phyloP scores from a whole-genome alignment of 2,329 filamentous ascomycete genomes.

The Colletotrichum zoysiae region DNA sequence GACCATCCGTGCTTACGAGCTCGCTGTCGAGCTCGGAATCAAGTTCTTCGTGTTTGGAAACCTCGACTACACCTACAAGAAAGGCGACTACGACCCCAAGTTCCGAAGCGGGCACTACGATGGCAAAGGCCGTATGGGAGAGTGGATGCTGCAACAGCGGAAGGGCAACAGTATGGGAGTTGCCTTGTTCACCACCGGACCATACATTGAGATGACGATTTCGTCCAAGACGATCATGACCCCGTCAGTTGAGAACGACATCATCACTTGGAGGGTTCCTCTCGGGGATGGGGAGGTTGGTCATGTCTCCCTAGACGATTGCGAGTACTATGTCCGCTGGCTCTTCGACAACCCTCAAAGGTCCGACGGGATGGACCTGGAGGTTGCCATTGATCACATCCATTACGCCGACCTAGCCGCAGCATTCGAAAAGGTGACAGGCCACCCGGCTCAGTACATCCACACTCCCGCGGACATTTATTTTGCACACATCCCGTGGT shows the following conservation, averaged over 20 bases:
- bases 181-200: conserved; percentile 56
- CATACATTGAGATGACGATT: conserved; percentile 61
- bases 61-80: conserved; percentile 63
- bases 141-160: conserved; percentile 60
- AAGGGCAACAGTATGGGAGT: conserved; percentile 40
- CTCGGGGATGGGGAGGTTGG: conserved; percentile 56
- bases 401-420: conserved; percentile 54
- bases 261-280: conserved; percentile 58
- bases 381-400: conserved; percentile 58
- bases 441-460: conserved; percentile 55
- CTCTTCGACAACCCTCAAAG: conserved; percentile 60
- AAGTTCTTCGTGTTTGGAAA: conserved; percentile 62
- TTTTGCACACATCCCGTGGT: conserved; percentile 38
- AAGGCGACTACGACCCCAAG: conserved; percentile 59
- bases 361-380: conserved; percentile 59
- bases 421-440: conserved; percentile 59
- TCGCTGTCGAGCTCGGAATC: conserved; percentile 57
- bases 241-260: conserved; percentile 54
- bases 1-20: conserved; percentile 57
- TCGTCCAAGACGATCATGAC: conserved; percentile 53
- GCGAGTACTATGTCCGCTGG: conserved; percentile 60
- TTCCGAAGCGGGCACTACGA: conserved; percentile 63
- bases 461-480: conserved; percentile 53
- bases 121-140: conserved; percentile 58
- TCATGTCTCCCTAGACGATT: conserved; percentile 61